Evolutionary conservation across 495 filamentous ascomycete species (phyloP).

Genomic region (Cercophora samala): DNA sequence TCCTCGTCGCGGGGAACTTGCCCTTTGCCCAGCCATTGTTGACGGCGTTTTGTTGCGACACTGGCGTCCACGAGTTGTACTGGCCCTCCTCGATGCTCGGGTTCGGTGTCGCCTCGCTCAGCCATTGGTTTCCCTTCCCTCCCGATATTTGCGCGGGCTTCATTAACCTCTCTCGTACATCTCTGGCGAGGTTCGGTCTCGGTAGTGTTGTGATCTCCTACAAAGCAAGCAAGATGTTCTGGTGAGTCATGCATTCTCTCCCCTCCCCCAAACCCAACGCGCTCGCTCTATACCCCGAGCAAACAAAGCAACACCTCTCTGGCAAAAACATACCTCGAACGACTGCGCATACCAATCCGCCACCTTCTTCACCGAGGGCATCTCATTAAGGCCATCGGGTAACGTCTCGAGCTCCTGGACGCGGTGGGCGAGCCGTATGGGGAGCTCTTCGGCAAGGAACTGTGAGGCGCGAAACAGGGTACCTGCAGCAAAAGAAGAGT

Average conservation of each 20-base stretch:
- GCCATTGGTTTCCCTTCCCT: conserved; percentile 50
- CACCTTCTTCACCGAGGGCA: conserved; percentile 94
- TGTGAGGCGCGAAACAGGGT: conserved; percentile 96
- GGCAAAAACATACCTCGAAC: conserved; percentile 73
- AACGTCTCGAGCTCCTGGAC: conserved; percentile 89
- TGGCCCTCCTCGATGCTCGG: conserved; percentile 85
- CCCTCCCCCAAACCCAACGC: neutral
- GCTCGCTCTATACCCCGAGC: neutral
- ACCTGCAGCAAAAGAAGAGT: conserved; percentile 48
- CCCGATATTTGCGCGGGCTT: conserved; percentile 62
- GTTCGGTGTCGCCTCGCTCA: conserved; percentile 81
- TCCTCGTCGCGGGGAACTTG: conserved; percentile 54
- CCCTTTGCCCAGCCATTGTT: conserved; percentile 51
- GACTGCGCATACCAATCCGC: conserved; percentile 99
- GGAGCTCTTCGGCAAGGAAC: conserved; percentile 96
- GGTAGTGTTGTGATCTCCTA: conserved; percentile 88
- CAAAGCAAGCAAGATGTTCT: conserved; percentile 11
- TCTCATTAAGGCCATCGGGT: conserved; percentile 96
- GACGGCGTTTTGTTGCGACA: conserved; percentile 15
- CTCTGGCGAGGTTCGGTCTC: conserved; percentile 68
- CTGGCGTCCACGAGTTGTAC: conserved; percentile 69
- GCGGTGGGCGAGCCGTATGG: conserved; percentile 92
- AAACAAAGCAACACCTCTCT: neutral
- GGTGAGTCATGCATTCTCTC: conserved; percentile 26
- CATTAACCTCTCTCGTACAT: conserved; percentile 75